Conservation (phyloP, 192 early-diverging fungal species). For the Coemansia reversa region DNA sequence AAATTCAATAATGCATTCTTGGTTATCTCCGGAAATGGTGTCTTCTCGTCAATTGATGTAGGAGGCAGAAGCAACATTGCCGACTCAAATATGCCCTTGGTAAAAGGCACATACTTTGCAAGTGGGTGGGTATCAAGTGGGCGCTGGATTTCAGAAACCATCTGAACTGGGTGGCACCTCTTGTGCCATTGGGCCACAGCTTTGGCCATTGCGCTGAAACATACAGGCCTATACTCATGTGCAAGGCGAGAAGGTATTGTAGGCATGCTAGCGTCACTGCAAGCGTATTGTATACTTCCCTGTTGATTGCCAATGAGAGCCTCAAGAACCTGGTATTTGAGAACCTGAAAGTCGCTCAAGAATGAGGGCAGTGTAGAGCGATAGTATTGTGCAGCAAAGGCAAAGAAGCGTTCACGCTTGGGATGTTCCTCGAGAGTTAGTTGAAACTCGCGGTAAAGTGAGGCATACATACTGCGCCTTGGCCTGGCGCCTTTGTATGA, state of each 20-base stretch:
- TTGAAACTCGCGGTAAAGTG: constrained; percentile 29
- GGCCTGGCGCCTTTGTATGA: constrained; percentile 22
- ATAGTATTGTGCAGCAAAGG: constrained; percentile 27
- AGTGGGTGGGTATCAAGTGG: constrained; percentile 20
- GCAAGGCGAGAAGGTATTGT: not conserved
- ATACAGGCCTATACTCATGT: not conserved
- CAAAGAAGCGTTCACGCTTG: constrained; percentile 24
- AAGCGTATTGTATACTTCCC: not conserved
- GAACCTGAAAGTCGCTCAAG: constrained; percentile 34
- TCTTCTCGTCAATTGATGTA: constrained; percentile 17
- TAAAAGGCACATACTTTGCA: constrained; percentile 22
- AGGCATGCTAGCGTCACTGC: not conserved
- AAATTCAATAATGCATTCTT: constrained; percentile 28
- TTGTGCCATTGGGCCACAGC: not conserved
- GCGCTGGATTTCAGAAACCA: constrained; percentile 5
- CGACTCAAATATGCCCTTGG: constrained; percentile 46
- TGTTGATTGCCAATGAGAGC: constrained; percentile 9
- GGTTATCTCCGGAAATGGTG: constrained; percentile 33
- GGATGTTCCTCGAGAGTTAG: constrained; percentile 16
- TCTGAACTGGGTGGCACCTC: constrained; percentile 1
- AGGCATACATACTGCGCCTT: constrained; percentile 31
- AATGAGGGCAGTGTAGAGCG: constrained; percentile 32
- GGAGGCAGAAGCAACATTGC: constrained; percentile 30
- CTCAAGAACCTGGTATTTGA: constrained; percentile 40
- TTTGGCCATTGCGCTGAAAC: not conserved